These are phyloP conservation scores for Globisporangium parvum DNA, from an alignment of 352 stramenopile species.

Conservation along the genomic window DNA sequence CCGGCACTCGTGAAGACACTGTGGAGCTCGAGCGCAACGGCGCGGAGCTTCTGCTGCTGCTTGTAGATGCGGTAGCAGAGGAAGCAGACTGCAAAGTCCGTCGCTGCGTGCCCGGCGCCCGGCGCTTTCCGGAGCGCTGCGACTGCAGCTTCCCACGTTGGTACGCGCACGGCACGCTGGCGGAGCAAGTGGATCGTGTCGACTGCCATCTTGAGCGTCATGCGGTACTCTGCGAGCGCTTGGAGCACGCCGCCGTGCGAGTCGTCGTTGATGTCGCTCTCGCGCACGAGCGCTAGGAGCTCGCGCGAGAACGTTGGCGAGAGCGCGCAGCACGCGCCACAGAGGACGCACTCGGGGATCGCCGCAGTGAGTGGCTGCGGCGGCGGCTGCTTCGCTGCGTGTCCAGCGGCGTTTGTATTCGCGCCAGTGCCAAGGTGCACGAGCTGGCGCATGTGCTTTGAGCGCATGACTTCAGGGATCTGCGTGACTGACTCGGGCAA, in stretches of 20 bases:
- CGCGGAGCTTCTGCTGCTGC: conserved; percentile 44
- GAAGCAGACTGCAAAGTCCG: conserved; percentile 62
- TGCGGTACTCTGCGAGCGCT: conserved; percentile 44
- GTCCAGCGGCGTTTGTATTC: not conserved
- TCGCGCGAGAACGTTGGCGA: conserved; percentile 31
- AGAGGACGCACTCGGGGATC: conserved; percentile 46
- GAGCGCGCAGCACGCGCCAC: conserved; percentile 47
- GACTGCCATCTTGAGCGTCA: conserved; percentile 76
- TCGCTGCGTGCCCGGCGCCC: conserved; percentile 10
- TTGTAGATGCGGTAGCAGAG: conserved; percentile 79
- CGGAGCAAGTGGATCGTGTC: conserved; percentile 63
- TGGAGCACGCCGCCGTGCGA: conserved; percentile 24
- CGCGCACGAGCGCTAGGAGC: conserved; percentile 25
- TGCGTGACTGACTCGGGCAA: conserved; percentile 39
- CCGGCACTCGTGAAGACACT: conserved; percentile 10
- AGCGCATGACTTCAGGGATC: conserved; percentile 36
- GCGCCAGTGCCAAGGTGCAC: not conserved
- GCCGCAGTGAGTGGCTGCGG: conserved; percentile 1
- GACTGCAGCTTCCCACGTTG: conserved; percentile 53
- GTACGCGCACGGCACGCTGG: conserved; percentile 47
- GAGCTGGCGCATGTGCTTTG: conserved; percentile 30
- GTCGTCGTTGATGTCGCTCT: conserved; percentile 9
- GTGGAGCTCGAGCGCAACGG: conserved; percentile 42
- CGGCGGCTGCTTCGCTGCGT: not conserved
- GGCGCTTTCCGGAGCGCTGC: conserved; percentile 30